phyloP scores from a whole-genome alignment of 768 basidiomycete species.

The Russula virescens region DNA sequence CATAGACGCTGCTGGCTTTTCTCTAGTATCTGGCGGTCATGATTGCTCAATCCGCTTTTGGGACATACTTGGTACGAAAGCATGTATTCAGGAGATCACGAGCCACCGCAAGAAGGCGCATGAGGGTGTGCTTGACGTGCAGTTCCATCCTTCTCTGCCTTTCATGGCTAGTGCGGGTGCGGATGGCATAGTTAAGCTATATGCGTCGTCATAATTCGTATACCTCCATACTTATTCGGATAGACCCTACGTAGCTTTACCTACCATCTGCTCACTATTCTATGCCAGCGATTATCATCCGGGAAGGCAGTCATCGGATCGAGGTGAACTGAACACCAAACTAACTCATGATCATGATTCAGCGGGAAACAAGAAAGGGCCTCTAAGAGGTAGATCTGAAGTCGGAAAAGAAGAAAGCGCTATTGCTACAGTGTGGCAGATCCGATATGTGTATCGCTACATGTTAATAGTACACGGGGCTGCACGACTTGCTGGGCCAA shows the following conservation, averaged over 20 bases:
- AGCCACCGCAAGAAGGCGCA: constrained; percentile 84
- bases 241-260: constrained; percentile 15
- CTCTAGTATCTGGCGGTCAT: constrained; percentile 84
- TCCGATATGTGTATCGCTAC: constrained; percentile 34
- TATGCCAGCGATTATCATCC: constrained; percentile 8
- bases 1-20: constrained; percentile 81
- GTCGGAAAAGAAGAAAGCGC: not conserved
- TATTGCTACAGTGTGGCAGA: constrained; percentile 18
- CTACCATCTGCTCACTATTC: constrained; percentile 18
- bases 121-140: constrained; percentile 87
- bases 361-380: not conserved
- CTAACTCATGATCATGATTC: not conserved
- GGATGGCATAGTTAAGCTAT: constrained; percentile 89
- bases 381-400: too few species aligned
- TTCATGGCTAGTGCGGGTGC: constrained; percentile 94
- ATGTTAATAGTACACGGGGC: constrained; percentile 34
- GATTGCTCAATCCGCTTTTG: constrained; percentile 95
- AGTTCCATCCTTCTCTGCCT: constrained; percentile 76
- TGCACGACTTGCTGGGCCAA: not conserved
- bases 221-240: constrained; percentile 10
- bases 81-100: constrained; percentile 85
- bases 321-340: not conserved
- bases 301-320: not conserved
- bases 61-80: constrained; percentile 76
- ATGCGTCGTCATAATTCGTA: constrained; percentile 65